Percentiles rank a stretch among this genome's conserved stretches.
Evolutionary conservation across 2,329 filamentous ascomycete species (phyloP).

Genomic region (Amauroascus verrucosus): DNA sequence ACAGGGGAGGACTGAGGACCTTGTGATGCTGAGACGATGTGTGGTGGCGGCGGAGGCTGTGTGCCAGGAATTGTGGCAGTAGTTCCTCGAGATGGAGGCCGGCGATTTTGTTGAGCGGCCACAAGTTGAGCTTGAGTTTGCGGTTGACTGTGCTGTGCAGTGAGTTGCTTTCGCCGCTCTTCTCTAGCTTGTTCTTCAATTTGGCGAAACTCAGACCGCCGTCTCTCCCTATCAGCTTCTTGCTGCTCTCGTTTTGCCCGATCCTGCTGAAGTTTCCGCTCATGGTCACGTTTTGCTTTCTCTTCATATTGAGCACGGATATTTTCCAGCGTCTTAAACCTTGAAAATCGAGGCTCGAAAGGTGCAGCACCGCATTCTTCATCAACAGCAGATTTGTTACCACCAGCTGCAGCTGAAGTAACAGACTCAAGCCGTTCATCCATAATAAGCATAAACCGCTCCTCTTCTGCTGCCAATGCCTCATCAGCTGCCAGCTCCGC

Average conservation of each 20-base stretch:
- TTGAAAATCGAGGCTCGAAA: slow-evolving; percentile 78
- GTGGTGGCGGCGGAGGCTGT: slow-evolving; percentile 26
- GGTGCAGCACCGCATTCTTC: slow-evolving; percentile 59
- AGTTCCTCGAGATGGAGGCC: slow-evolving; percentile 40
- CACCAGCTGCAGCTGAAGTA: slow-evolving; percentile 46
- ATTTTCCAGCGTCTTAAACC: slow-evolving; percentile 81
- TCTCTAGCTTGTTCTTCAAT: slow-evolving; percentile 37
- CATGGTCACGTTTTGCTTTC: slow-evolving; percentile 44
- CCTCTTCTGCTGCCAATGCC: slow-evolving; percentile 75
- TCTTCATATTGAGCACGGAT: slow-evolving; percentile 71
- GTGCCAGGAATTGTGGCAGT: slow-evolving; percentile 20
- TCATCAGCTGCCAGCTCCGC: slow-evolving; percentile 94
- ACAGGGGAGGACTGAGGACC: slow-evolving; percentile 39
- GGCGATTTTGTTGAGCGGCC: slow-evolving; percentile 39
- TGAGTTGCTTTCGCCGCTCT: slow-evolving; percentile 32
- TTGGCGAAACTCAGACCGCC: slow-evolving; percentile 35
- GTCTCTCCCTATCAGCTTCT: slow-evolving; percentile 41
- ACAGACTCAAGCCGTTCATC: slow-evolving; percentile 68
- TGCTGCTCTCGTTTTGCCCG: slow-evolving; percentile 39
- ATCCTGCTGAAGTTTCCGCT: slow-evolving; percentile 42
- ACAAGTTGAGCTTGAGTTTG: slow-evolving; percentile 30
- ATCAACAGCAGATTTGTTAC: slow-evolving; percentile 57
- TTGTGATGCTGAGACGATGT: slow-evolving; percentile 28
- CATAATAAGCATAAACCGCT: slow-evolving; percentile 84
- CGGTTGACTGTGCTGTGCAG: slow-evolving; percentile 40